Evolutionary conservation across 768 basidiomycete species (phyloP).

Genomic region (Krasilnikovozyma curviuscula): DNA sequence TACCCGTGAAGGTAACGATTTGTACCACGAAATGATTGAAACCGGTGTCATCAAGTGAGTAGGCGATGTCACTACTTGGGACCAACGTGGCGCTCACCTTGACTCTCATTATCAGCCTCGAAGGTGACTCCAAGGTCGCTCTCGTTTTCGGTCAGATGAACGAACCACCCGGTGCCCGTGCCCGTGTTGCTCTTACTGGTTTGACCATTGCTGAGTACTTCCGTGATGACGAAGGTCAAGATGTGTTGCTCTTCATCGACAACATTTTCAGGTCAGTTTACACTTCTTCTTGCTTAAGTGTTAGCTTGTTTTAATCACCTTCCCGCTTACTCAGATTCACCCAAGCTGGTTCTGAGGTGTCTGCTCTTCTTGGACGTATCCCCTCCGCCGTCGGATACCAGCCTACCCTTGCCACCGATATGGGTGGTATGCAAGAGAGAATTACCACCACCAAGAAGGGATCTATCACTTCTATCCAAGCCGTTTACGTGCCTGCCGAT

Average conservation of each 20-base stretch:
- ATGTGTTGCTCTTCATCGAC: slow-evolving; percentile 99
- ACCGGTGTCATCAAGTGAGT: slow-evolving; percentile 88
- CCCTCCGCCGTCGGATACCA: slow-evolving; percentile 99
- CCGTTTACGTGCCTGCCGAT: slow-evolving; percentile 98
- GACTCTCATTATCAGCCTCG: slow-evolving; percentile 1
- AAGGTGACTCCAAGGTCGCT: slow-evolving; percentile 99
- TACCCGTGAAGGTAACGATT: slow-evolving; percentile 96
- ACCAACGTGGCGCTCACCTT: not conserved
- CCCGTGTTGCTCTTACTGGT: slow-evolving; percentile 98
- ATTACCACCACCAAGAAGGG: slow-evolving; percentile 99
- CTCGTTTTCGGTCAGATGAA: slow-evolving; percentile 99
- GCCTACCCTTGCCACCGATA: slow-evolving; percentile 97
- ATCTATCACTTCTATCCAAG: slow-evolving; percentile 98
- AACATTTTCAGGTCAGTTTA: slow-evolving; percentile 77
- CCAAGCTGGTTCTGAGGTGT: slow-evolving; percentile 99
- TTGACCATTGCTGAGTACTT: slow-evolving; percentile 99
- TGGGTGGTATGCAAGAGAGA: slow-evolving; percentile 99
- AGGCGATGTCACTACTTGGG: not conserved
- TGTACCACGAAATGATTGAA: slow-evolving; percentile 68
- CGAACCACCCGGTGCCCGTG: slow-evolving; percentile 99
- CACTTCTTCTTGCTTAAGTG: not conserved
- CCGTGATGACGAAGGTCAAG: slow-evolving; percentile 99
- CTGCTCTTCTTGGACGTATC: slow-evolving; percentile 98
- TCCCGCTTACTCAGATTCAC: slow-evolving; percentile 45
- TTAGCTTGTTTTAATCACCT: not conserved